phyloP scores from a whole-genome alignment of 805 yeast genomes.

The Monosporozyma aerobia region DNA sequence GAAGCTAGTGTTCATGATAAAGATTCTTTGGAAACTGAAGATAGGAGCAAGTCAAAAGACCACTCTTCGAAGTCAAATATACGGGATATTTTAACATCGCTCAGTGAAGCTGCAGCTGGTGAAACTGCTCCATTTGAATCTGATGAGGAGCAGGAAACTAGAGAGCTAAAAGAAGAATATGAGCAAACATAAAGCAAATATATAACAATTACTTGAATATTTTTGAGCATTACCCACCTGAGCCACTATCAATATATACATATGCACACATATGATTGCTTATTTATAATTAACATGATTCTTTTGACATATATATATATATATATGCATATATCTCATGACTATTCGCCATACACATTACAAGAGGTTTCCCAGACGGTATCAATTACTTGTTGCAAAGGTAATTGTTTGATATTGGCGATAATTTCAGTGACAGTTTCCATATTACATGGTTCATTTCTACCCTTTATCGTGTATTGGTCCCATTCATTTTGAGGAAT shows the following conservation, averaged over 20 bases:
- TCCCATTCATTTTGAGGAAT: conserved; percentile 21
- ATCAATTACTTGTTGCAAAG: conserved; percentile 38
- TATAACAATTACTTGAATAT: no score
- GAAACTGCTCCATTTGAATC: conserved; percentile 15
- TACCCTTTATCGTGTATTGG: conserved; percentile 51
- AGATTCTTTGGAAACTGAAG: conserved; percentile 32
- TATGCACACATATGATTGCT: neutral
- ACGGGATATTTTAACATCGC: conserved; percentile 49
- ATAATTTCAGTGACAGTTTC: conserved; percentile 70
- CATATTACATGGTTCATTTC: conserved; percentile 89
- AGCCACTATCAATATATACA: no score
- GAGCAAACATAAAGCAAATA: conserved; percentile 1
- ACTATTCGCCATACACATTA: conserved; percentile 30
- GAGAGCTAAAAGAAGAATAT: neutral
- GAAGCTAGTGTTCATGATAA: conserved; percentile 19
- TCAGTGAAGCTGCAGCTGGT: conserved; percentile 32
- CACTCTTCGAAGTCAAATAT: conserved; percentile 44
- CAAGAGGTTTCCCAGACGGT: conserved; percentile 45
- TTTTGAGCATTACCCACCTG: no score
- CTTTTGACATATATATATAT: neutral
- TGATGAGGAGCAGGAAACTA: conserved; percentile 10
- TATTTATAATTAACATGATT: neutral
- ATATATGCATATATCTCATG: neutral
- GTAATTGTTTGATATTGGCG: conserved; percentile 38
- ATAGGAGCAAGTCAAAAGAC: neutral